Evolutionary conservation across 495 filamentous ascomycete species (phyloP).

Genomic region (Neurospora sp.): DNA sequence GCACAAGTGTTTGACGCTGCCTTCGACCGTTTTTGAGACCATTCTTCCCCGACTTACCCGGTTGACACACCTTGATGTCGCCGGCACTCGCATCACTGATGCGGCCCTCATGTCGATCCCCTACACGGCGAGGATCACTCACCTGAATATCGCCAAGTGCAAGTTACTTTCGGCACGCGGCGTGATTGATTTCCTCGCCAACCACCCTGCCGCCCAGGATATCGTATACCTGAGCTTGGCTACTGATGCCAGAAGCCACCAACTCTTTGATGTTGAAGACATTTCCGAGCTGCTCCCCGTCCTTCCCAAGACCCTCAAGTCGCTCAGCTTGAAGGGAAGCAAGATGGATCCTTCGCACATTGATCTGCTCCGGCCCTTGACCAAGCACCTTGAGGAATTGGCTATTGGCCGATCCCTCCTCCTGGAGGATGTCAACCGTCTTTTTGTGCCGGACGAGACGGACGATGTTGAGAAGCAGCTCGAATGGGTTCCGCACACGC

Average conservation of each 20-base stretch:
- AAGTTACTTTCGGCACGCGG: constrained; percentile 53
- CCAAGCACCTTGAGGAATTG: constrained; percentile 74
- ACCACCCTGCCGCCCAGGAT: constrained; percentile 58
- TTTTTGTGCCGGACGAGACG: constrained; percentile 40
- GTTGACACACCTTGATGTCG: constrained; percentile 72
- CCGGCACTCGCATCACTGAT: constrained; percentile 70
- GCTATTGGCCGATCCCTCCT: constrained; percentile 62
- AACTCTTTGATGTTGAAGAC: constrained; percentile 57
- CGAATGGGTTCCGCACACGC: constrained; percentile 49
- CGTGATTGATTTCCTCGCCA: constrained; percentile 62
- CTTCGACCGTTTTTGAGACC: constrained; percentile 55
- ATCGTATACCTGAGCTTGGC: constrained; percentile 69
- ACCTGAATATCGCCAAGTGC: constrained; percentile 74
- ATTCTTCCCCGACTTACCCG: constrained; percentile 60
- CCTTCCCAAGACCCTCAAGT: constrained; percentile 59
- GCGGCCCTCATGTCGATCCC: constrained; percentile 64
- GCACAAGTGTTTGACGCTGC: constrained; percentile 72
- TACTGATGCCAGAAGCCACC: constrained; percentile 62
- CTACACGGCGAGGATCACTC: constrained; percentile 59
- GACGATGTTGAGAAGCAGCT: constrained; percentile 20
- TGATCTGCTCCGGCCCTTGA: constrained; percentile 55
- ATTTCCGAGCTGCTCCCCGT: constrained; percentile 55
- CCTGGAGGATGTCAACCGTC: constrained; percentile 50
- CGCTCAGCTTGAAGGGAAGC: constrained; percentile 68
- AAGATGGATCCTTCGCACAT: constrained; percentile 58